A percentile compares a stretch with the other conserved stretches of the same genome.
These are phyloP conservation scores for Solanum appendiculatum DNA, from an alignment of 257 asterid genomes.

Conservation along the genomic window DNA sequence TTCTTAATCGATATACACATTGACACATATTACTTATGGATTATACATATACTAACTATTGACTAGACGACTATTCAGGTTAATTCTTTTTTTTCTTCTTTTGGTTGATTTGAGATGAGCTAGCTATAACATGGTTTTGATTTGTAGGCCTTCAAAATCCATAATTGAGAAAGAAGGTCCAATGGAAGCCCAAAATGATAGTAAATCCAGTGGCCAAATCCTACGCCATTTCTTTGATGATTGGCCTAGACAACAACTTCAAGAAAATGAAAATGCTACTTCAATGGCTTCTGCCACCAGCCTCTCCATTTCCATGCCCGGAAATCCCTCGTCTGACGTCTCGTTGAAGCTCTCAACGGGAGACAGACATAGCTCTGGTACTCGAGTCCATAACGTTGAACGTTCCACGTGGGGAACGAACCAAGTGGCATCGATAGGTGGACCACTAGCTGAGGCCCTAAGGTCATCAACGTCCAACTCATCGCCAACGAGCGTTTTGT, in stretches of 20 bases:
- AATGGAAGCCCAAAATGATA: constrained; percentile 19
- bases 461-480: constrained; percentile 51
- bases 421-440: constrained; percentile 50
- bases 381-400: constrained; percentile 7
- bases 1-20: not conserved
- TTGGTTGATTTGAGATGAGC: too few relatives aligned
- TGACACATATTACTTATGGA: not conserved
- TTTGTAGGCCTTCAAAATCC: constrained; percentile 38
- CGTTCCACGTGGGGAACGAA: constrained; percentile 30
- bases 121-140: too few relatives aligned
- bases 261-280: constrained; percentile 20
- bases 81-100: too few relatives aligned
- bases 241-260: constrained; percentile 59
- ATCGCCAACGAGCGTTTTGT: constrained; percentile 74
- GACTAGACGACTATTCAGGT: not conserved
- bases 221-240: constrained; percentile 75
- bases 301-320: constrained; percentile 59
- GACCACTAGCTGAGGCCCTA: constrained; percentile 87
- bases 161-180: constrained; percentile 23
- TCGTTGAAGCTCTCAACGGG: constrained; percentile 70
- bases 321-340: constrained; percentile 49
- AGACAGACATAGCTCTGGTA: constrained; percentile 11
- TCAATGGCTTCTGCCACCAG: constrained; percentile 29
- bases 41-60: not conserved
- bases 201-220: constrained; percentile 23